phyloP scores from a whole-genome alignment of 176 grass and related monocot species.

The Triticum dicoccoides region DNA sequence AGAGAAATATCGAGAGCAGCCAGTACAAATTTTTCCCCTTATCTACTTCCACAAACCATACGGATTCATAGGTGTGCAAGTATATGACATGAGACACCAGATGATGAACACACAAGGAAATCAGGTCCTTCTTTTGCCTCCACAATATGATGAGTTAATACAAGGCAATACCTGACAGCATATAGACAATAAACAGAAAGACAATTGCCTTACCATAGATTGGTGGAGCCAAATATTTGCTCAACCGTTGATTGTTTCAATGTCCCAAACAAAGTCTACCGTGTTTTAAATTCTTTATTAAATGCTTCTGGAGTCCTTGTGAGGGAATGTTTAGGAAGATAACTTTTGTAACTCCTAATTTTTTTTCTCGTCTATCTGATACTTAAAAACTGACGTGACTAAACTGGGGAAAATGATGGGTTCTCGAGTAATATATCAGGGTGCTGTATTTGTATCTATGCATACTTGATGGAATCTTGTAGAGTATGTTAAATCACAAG shows the following conservation, averaged over 20 bases:
- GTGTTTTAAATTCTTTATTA: neutral
- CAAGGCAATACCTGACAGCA: constrained; percentile 2
- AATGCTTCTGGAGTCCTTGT: neutral
- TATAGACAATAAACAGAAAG: neutral
- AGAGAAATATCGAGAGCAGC: constrained; percentile 1
- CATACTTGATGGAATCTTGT: neutral
- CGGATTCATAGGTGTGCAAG: constrained; percentile 2
- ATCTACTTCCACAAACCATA: neutral
- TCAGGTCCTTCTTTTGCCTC: neutral
- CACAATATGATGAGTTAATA: neutral
- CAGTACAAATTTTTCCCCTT: constrained; percentile 1
- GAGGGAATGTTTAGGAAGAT: neutral
- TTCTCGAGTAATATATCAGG: neutral
- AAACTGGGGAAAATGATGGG: neutral
- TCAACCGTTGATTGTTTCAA: neutral
- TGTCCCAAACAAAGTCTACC: neutral
- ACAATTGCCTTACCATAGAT: neutral
- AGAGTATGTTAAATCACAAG: neutral
- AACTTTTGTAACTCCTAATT: neutral
- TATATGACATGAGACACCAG: neutral
- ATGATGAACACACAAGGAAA: neutral
- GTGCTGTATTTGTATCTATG: neutral
- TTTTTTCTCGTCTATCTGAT: neutral
- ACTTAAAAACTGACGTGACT: neutral
- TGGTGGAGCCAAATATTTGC: neutral